phyloP scores from a whole-genome alignment of 208 protist genomes.

The Plasmodiophora brassicae region DNA sequence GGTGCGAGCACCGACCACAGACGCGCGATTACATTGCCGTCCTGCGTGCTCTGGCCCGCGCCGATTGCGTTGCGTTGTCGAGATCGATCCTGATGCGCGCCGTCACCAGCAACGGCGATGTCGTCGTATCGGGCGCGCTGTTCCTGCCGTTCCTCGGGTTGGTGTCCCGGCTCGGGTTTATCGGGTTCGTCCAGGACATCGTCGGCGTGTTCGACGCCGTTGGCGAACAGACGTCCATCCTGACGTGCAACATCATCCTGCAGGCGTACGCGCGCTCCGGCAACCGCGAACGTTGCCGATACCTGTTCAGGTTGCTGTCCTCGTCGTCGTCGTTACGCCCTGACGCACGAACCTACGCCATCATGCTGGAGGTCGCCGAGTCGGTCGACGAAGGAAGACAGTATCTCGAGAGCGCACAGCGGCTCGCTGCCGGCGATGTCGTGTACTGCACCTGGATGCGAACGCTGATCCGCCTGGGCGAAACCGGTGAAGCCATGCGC shows the following conservation, averaged over 20 bases:
- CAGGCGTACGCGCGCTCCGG: background rate
- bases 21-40: too few relatives aligned
- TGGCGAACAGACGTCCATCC: background rate
- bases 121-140: background rate
- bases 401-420: background rate
- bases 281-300: background rate
- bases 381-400: background rate
- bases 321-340: background rate
- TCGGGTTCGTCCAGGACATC: background rate
- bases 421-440: background rate
- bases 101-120: background rate
- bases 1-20: too few relatives aligned
- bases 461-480: background rate
- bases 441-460: background rate
- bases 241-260: background rate
- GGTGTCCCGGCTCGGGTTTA: background rate
- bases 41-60: too few relatives aligned
- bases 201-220: background rate
- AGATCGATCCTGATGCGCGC: background rate
- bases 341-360: background rate
- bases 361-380: background rate
- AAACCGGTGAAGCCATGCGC: background rate
- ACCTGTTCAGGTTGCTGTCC: background rate
- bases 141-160: background rate
- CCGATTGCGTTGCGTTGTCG: background rate